Percentiles rank a stretch among this genome's conserved stretches.
phyloP scores from a whole-genome alignment of 495 filamentous ascomycete species.

The Acidomyces sp. region DNA sequence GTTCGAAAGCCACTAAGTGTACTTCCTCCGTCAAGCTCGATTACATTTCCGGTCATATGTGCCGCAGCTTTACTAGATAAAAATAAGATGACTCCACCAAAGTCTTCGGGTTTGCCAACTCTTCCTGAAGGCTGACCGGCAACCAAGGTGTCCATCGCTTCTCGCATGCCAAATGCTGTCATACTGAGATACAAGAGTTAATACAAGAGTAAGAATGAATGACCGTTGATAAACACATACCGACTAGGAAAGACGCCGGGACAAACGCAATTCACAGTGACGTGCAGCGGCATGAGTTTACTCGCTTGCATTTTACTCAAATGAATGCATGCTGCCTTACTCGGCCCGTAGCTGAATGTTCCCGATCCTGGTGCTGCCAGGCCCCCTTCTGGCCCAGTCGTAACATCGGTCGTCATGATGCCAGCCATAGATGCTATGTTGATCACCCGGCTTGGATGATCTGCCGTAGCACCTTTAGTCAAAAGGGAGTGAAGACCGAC shows the following conservation, averaged over 20 bases:
- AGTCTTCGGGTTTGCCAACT: slow-evolving; percentile 27
- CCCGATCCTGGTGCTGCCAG: slow-evolving; percentile 23
- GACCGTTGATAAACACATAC: too few relatives aligned
- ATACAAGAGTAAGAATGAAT: too few relatives aligned
- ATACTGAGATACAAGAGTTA: too few relatives aligned
- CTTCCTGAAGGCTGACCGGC: slow-evolving; percentile 25
- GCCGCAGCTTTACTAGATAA: slow-evolving; percentile 20
- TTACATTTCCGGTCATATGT: slow-evolving; percentile 28
- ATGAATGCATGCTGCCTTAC: slow-evolving; percentile 29
- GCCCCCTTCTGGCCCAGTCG: slow-evolving; percentile 23
- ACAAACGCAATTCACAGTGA: slow-evolving; percentile 28
- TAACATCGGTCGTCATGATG: slow-evolving; percentile 27
- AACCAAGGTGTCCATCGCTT: slow-evolving; percentile 24
- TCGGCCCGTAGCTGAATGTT: slow-evolving; percentile 27
- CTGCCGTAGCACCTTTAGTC: slow-evolving; percentile 23
- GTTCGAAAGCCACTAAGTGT: slow-evolving; percentile 23
- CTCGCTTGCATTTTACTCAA: slow-evolving; percentile 26
- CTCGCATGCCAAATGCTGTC: slow-evolving; percentile 24
- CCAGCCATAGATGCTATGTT: slow-evolving; percentile 29
- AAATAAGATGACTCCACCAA: slow-evolving; percentile 27
- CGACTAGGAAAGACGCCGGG: slow-evolving; percentile 29
- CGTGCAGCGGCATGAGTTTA: slow-evolving; percentile 27
- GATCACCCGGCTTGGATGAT: slow-evolving; percentile 24
- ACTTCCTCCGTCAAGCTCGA: slow-evolving; percentile 29
- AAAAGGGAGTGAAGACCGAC: slow-evolving; percentile 22